These are phyloP conservation scores for Cymbopogon flexuosus DNA, from an alignment of 202 grass and related monocot species.

Conservation along the genomic window DNA sequence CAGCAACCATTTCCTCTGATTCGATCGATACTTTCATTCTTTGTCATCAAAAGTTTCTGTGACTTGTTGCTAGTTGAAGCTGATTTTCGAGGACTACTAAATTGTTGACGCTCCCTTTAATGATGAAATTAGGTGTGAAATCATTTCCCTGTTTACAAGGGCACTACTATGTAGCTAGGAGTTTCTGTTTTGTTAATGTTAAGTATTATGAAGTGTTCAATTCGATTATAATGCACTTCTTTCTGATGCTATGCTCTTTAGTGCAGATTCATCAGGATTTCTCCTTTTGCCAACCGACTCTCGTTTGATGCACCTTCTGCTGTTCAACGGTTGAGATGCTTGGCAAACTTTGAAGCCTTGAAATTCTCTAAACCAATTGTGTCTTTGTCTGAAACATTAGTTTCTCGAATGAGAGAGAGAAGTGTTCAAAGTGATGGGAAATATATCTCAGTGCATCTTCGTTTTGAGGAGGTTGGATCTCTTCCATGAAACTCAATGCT, in stretches of 20 bases:
- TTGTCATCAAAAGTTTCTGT: neutral
- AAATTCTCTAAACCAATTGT: no score
- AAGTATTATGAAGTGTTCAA: neutral
- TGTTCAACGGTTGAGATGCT: no score
- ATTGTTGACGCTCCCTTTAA: neutral
- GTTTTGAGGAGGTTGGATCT: slow-evolving; percentile 64
- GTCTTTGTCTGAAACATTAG: no score
- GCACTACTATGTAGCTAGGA: neutral
- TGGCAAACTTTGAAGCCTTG: no score
- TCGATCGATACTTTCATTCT: neutral
- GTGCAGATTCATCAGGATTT: slow-evolving; percentile 87
- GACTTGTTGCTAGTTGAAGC: neutral
- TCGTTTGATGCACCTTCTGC: no score
- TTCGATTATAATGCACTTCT: slow-evolving; percentile 6
- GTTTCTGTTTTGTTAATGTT: neutral
- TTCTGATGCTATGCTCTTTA: slow-evolving; percentile 33
- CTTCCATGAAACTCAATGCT: no score
- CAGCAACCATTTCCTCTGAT: neutral
- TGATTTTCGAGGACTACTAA: slow-evolving; percentile 1
- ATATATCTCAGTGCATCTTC: no score
- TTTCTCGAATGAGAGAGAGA: no score
- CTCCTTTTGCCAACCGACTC: slow-evolving; percentile 70
- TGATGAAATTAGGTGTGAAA: neutral
- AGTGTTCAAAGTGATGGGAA: no score
- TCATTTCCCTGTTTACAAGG: neutral